Evolutionary conservation across 495 filamentous ascomycete genomes (phyloP).

Genomic region (Chaetomium tenue): DNA sequence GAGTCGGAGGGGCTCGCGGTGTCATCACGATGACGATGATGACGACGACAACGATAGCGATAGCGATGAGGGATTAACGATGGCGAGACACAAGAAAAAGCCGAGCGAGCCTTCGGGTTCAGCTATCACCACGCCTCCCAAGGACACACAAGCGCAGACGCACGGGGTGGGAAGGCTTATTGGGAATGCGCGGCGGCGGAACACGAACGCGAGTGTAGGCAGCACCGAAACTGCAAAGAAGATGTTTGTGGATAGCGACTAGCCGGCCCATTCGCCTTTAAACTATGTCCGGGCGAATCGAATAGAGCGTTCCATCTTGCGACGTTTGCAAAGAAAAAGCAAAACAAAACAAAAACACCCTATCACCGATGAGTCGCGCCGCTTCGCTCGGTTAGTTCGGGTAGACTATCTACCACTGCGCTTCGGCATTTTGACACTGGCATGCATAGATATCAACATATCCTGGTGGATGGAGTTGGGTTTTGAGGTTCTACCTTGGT

Average conservation of each 20-base stretch:
- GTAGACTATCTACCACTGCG: too few species aligned
- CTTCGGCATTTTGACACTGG: not conserved
- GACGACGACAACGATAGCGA: slow-evolving; percentile 56
- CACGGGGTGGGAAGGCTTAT: slow-evolving; percentile 28
- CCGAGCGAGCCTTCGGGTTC: not conserved
- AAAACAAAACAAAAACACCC: too few species aligned
- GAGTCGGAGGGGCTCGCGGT: slow-evolving; percentile 8
- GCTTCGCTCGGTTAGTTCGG: too few species aligned
- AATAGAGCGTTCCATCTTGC: too few species aligned
- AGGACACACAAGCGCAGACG: slow-evolving; percentile 23
- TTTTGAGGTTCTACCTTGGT: not conserved
- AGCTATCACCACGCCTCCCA: not conserved
- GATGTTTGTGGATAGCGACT: slow-evolving; percentile 42
- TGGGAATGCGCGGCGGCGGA: slow-evolving; percentile 42
- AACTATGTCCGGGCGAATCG: too few species aligned
- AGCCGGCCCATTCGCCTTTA: not conserved
- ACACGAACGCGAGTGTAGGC: slow-evolving; percentile 52
- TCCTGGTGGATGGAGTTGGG: not conserved
- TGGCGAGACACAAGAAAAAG: slow-evolving; percentile 45
- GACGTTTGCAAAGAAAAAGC: not conserved
- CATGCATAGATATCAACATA: not conserved
- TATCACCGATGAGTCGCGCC: too few species aligned
- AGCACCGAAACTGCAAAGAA: slow-evolving; percentile 60
- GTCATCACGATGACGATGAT: slow-evolving; percentile 34
- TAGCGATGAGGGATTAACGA: slow-evolving; percentile 54